phyloP scores from a whole-genome alignment of 371 early-diverging fungal species.

The Chytridiales sp. region DNA sequence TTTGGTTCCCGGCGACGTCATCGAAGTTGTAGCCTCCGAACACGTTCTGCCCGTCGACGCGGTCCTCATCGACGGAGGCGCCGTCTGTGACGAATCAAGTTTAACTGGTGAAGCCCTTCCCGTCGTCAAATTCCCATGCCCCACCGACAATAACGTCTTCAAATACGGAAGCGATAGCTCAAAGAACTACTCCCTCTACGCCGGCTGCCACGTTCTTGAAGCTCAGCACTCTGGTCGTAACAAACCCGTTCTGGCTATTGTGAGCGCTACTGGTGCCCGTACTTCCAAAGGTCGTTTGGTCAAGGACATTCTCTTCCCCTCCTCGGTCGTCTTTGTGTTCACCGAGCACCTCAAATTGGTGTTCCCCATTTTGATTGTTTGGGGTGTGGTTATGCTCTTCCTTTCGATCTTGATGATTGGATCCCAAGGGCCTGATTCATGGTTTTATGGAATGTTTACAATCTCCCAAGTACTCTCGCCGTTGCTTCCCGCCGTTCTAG shows the following conservation, averaged over 20 bases:
- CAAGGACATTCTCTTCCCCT: slow-evolving; percentile 72
- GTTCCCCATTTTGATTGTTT: slow-evolving; percentile 60
- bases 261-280: slow-evolving; percentile 67
- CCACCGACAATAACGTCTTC: slow-evolving; percentile 44
- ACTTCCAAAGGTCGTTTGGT: slow-evolving; percentile 77
- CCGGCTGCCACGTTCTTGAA: slow-evolving; percentile 63
- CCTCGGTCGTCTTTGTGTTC: slow-evolving; percentile 65
- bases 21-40: slow-evolving; percentile 48
- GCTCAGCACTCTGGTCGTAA: slow-evolving; percentile 27
- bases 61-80: slow-evolving; percentile 65
- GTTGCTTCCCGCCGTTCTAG: slow-evolving; percentile 77
- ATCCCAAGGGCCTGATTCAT: slow-evolving; percentile 31
- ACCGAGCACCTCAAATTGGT: slow-evolving; percentile 71
- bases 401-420: slow-evolving; percentile 52
- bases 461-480: slow-evolving; percentile 67
- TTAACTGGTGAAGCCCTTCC: slow-evolving; percentile 80
- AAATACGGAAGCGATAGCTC: slow-evolving; percentile 28
- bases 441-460: slow-evolving; percentile 65
- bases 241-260: slow-evolving; percentile 54
- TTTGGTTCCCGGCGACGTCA: slow-evolving; percentile 74
- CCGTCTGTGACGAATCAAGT: slow-evolving; percentile 70
- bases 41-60: slow-evolving; percentile 68
- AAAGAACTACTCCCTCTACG: slow-evolving; percentile 62
- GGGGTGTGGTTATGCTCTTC: slow-evolving; percentile 57
- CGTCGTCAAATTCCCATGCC: slow-evolving; percentile 72